Evolutionary conservation across 2,329 filamentous ascomycete genomes (phyloP).

Genomic region (Monilinia vaccinii-corymbosi): DNA sequence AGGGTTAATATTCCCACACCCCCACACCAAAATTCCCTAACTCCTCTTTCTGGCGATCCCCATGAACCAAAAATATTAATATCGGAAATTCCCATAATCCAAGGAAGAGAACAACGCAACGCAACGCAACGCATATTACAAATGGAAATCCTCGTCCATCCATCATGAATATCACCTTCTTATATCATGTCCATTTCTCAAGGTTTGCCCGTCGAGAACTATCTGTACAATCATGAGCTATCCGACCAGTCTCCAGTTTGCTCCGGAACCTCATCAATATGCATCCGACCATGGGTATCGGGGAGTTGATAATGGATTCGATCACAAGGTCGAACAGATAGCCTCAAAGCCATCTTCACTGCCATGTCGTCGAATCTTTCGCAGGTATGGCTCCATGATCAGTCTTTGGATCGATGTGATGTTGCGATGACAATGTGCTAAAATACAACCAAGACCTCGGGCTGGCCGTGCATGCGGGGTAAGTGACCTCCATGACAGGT

Average conservation of each 20-base stretch:
- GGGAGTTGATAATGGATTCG: background rate
- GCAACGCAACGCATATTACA: background rate
- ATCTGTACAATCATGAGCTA: background rate
- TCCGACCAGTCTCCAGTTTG: background rate
- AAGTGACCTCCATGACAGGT: background rate
- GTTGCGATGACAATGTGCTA: background rate
- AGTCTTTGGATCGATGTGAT: background rate
- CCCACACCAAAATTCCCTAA: background rate
- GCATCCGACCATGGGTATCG: background rate
- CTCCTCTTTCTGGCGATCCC: background rate
- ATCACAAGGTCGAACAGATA: background rate
- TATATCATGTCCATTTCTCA: background rate
- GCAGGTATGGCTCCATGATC: background rate
- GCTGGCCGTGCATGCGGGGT: conserved; percentile 10
- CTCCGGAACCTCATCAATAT: background rate
- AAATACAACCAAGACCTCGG: conserved; percentile 2
- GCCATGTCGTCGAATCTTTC: conserved; percentile 2
- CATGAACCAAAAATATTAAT: background rate
- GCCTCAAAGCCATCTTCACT: background rate
- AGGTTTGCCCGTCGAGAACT: background rate
- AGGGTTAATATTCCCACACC: conserved; percentile 1
- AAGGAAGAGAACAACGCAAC: background rate
- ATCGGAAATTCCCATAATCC: background rate
- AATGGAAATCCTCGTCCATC: background rate
- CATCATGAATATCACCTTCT: background rate